Base-by-base conservation (phyloP, 1,284 basidiomycete species). In the Termitomyces sp. region DNA sequence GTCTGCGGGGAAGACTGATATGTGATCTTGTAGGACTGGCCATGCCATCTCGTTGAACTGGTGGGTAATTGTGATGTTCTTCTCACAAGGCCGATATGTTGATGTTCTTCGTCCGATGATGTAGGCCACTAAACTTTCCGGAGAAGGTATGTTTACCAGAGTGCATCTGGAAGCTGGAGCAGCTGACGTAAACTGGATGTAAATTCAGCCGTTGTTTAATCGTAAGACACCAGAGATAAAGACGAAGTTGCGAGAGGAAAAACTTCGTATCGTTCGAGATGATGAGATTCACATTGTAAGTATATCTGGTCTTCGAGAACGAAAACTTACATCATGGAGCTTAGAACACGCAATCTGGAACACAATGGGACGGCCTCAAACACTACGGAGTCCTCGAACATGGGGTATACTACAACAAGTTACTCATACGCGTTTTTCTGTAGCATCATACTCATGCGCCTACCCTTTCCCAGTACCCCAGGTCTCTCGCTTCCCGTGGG, bases 341-440 rank as follows among this genome's bases (percentile, higher is more conserved):
- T 4, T 52, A 88, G 83, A 89, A 90, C 59, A 84, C 85, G 0
- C 87, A 89, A 71, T 85, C 84, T 0, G 85, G 87, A 24, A 79
- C 84, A 3, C 88, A 90, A 60, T 88, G 87, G 86, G 88, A 89
- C 61, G 84, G 87, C 3, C 55, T 86, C 61, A 77, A 79, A 57
- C 84, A 88, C 58, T 86, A 77, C 61, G 82, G 83, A 2, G 59
- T 87, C 41, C 53, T 70, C 2, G 74, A 79, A 30, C 77, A 86
- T 60, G 73, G 72, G 1, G 71, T 84, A 19, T 84, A 83, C 65
- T 88, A 88, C 66, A 81, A 85, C 67, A 82, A 84, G 84, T 83
- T 57, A 53, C 15, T 49, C 26, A 50, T 46, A 21, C 21, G n/a
- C 39, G 17, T 46, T 24, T 39, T 24, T 17, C 24, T 13, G 15